Conservation (phyloP, 495 filamentous ascomycete species). For the Penicillium robsamsonii region DNA sequence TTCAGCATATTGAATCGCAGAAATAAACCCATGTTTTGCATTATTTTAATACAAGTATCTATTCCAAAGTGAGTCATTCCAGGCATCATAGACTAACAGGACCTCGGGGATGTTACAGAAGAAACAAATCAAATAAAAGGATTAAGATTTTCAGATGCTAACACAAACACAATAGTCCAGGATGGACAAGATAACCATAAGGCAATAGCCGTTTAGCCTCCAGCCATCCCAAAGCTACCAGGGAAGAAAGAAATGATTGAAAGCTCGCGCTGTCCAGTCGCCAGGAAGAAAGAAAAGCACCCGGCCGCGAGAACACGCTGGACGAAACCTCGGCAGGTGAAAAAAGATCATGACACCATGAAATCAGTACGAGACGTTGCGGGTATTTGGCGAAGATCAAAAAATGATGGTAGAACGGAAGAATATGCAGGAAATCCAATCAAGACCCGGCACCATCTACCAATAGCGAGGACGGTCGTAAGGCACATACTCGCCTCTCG, state of each 20-base stretch:
- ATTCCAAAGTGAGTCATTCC: neutral
- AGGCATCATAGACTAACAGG: neutral
- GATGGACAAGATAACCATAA: neutral
- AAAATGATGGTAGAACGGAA: slow-evolving; percentile 12
- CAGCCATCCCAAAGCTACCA: neutral
- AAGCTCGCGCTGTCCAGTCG: slow-evolving; percentile 8
- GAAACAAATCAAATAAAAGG: neutral
- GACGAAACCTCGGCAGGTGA: slow-evolving; percentile 19
- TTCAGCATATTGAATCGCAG: neutral
- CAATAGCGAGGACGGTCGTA: slow-evolving; percentile 51
- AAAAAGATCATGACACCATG: slow-evolving; percentile 23
- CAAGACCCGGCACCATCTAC: slow-evolving; percentile 28
- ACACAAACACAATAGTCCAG: slow-evolving; percentile 1
- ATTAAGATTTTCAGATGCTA: slow-evolving; percentile 8
- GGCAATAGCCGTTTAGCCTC: neutral
- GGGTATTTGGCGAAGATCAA: slow-evolving; percentile 26
- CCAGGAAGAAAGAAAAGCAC: neutral
- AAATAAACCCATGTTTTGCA: neutral
- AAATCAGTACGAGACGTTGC: slow-evolving; percentile 27
- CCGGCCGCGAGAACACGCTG: slow-evolving; percentile 15
- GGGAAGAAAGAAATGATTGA: neutral
- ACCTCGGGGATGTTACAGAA: neutral
- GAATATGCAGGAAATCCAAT: slow-evolving; percentile 17
- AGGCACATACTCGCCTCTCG: slow-evolving; percentile 40
- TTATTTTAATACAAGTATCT: neutral